A percentile compares a stretch with the other conserved stretches of the same genome.
Evolutionary conservation across 768 basidiomycete genomes (phyloP).

Genomic region (Trametes elegans): DNA sequence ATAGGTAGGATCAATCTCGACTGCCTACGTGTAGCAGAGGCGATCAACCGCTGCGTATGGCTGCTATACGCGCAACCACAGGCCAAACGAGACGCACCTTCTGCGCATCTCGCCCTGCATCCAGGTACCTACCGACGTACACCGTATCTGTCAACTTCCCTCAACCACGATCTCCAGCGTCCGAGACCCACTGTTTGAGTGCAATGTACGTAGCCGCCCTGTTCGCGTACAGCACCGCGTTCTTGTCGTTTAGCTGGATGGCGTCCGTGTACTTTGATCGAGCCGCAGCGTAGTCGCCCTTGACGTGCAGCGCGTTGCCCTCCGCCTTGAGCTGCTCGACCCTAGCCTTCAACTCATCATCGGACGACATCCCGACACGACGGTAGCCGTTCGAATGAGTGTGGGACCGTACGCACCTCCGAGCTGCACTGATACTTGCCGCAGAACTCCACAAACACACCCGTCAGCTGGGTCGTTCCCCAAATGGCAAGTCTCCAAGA

Average conservation of each 20-base stretch:
- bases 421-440: not conserved
- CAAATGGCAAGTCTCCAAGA: not conserved
- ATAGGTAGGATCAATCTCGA: constrained; percentile 23
- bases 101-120: constrained; percentile 17
- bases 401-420: no score
- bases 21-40: constrained; percentile 24
- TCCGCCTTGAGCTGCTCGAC: constrained; percentile 36
- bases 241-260: constrained; percentile 37
- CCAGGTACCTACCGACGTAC: constrained; percentile 9
- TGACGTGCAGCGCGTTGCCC: constrained; percentile 39
- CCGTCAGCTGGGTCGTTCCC: not conserved
- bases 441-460: not conserved
- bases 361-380: constrained; percentile 6
- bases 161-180: not conserved
- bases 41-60: no score
- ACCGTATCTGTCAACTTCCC: not conserved
- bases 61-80: no score
- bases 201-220: constrained; percentile 39
- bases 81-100: constrained; percentile 5
- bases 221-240: constrained; percentile 44
- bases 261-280: constrained; percentile 42
- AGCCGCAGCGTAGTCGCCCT: constrained; percentile 35
- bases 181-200: constrained; percentile 34
- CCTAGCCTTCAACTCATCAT: constrained; percentile 5
- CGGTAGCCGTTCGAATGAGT: no score